Evolutionary conservation across 73 alveolate genomes (phyloP), one percentile per base, ranked within the genome.

Genomic region (Paramecium sonneborni): DNA sequence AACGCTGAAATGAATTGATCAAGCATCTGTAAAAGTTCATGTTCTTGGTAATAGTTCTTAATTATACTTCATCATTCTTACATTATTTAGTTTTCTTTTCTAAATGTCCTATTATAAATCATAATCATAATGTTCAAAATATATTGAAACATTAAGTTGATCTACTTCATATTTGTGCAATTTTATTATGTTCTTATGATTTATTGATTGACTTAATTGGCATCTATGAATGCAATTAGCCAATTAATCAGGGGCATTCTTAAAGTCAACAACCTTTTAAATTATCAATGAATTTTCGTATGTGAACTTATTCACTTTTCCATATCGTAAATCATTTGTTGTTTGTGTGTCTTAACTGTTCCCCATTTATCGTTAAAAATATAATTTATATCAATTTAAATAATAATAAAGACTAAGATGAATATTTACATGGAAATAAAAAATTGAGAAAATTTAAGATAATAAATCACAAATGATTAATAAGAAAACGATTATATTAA

Each of bases 351-450:
- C 84, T 23, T 8, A 67, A 26, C 48, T 30, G 23, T 67, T 67
- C 84, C 84, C 84, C 84, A 67, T 67, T 21, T 52, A 52, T 52
- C 68, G 68, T 52, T 52, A 52, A 52, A 52, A 52, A 52, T 52
- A 52, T 52, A 52, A 52, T 52, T 52, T 52, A 52, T 52, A 52
- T 12, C 57, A 46, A 46, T 52, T 52, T 52, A 52, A 52, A 52
- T 52, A 18, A 52, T 52, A 52, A n/a, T 6, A 18, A 20, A 52
- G 14, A 52, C 18, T 5, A 52, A 15, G 68, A 3, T 52, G 34
- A 52, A 52, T 52, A 12, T 14, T 14, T 14, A 14, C 26, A 46
- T 46, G 23, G 12, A 46, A 14, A 3, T 14, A 1, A 7, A 46
- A 46, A 3, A 43, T 0, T n/a, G n/a, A n/a, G n/a, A n/a, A n/a